Evolutionary conservation across 73 alveolate genomes (phyloP), one percentile per base, ranked within the genome.

Genomic region (Uronychia setigera): DNA sequence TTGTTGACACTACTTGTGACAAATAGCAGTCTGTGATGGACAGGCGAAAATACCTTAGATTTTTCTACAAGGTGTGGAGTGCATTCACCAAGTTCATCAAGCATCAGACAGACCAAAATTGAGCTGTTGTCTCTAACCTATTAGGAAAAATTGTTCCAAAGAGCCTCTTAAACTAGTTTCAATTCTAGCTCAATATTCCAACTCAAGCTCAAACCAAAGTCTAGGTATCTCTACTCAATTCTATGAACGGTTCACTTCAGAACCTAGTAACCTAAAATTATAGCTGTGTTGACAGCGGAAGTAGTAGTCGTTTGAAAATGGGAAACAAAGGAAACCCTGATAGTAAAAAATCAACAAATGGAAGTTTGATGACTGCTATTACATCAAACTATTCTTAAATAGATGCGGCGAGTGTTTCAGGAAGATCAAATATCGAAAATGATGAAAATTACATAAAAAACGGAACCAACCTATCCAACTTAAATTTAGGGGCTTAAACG

Each of bases 41-140:
- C 67, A 46, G 19, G n/a, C 67, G 67, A 5, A 46, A 46, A 46
- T 46, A 46, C 19, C 19, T 46, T 5, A 46, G 67, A 19, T 46
- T 46, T 46, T 46, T 46, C 67, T 46, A 46, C 67, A 46, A 46
- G 67, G 67, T 46, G 67, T 46, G 67, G 67, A 46, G 67, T 46
- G 67, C 67, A 5, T 46, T 46, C 67, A 46, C 67, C 67, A 46
- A 46, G 67, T 46, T 46, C 67, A 46, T 46, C 67, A 5, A 19
- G 19, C 67, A 46, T 19, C 67, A 46, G 67, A 19, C n/a, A 46
- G 67, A 46, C 67, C 67, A 46, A 19, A 46, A 46, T 46, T 11
- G 67, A 46, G 67, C n/a, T 19, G 67, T 19, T 46, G 5, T 46
- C 67, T 46, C 67, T 19, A 5, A 5, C 5, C 19, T 46, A 11